A percentile compares a stretch with the other conserved stretches of the same genome.
Evolutionary conservation across 805 yeast species (phyloP).

Genomic region (Suhomyces pyralidae): DNA sequence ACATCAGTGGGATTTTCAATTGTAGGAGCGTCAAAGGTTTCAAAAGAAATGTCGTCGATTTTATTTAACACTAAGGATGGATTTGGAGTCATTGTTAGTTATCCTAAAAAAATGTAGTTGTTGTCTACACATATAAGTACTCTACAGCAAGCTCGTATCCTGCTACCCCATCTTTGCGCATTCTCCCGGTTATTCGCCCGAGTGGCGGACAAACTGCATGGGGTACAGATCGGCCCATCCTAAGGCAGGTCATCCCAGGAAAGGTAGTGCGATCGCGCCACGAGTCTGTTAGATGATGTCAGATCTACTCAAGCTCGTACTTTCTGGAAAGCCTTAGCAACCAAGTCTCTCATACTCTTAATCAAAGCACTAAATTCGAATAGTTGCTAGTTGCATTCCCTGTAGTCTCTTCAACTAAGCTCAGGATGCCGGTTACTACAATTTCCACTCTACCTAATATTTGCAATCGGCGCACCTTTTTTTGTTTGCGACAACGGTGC

Average conservation of each 20-base stretch:
- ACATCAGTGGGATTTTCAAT: slow-evolving; percentile 65
- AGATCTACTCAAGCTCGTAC: not conserved
- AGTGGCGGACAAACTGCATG: not conserved
- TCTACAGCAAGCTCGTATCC: not conserved
- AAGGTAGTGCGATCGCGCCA: not conserved
- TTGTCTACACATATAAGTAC: not conserved
- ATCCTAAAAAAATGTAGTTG: not conserved
- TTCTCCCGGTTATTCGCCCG: slow-evolving; percentile 1
- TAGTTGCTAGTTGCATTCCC: not conserved
- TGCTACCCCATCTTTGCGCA: slow-evolving; percentile 1
- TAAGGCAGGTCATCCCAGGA: not conserved
- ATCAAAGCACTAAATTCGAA: no score
- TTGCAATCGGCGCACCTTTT: not conserved
- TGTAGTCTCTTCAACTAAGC: not conserved
- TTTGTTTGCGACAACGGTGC: not conserved
- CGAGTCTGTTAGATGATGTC: not conserved
- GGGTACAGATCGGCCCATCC: not conserved
- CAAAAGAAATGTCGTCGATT: slow-evolving; percentile 60
- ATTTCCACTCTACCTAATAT: not conserved
- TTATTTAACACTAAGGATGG: slow-evolving; percentile 64
- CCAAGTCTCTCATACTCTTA: not conserved
- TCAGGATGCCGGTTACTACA: not conserved
- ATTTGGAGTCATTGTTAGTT: slow-evolving; percentile 17
- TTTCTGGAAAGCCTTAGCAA: not conserved
- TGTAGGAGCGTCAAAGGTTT: slow-evolving; percentile 65